phyloP scores from a whole-genome alignment of 23 red algal genomes.

The Gracilaria gracilis region DNA sequence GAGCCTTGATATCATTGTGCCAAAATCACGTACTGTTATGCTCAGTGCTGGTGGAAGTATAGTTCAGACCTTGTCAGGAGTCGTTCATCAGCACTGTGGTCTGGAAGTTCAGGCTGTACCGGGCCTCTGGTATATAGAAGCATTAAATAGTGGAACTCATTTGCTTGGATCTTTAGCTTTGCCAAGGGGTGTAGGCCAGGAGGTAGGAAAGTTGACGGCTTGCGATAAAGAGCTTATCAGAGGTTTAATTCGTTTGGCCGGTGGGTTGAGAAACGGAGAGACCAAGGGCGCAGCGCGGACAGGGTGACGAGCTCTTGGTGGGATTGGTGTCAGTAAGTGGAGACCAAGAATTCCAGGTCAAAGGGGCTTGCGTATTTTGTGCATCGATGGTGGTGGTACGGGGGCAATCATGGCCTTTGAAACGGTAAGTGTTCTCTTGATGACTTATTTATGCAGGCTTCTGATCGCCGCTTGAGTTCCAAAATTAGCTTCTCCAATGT shows the following conservation, averaged over 20 bases:
- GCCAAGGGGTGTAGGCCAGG: conserved; percentile 34
- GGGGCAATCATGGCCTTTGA: conserved; percentile 95
- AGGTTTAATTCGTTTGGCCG: conserved; percentile 71
- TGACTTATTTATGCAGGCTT: background rate
- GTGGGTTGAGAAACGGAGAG: conserved; percentile 78
- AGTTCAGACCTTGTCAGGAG: conserved; percentile 10
- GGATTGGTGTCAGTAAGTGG: conserved; percentile 91
- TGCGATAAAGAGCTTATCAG: conserved; percentile 67
- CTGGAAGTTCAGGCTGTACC: conserved; percentile 21
- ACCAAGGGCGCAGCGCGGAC: conserved; percentile 80
- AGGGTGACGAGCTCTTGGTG: conserved; percentile 79
- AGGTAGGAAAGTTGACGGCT: conserved; percentile 34
- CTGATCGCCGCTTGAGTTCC: background rate
- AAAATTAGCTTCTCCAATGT: background rate
- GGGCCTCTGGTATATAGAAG: conserved; percentile 60
- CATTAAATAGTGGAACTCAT: conserved; percentile 65
- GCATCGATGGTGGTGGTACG: conserved; percentile 96
- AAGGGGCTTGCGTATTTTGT: conserved; percentile 87
- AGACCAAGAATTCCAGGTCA: conserved; percentile 92
- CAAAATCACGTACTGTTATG: conserved; percentile 41
- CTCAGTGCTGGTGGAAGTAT: conserved; percentile 47
- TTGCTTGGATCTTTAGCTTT: conserved; percentile 82
- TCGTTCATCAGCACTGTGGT: conserved; percentile 28
- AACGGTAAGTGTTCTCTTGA: conserved; percentile 53
- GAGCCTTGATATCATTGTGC: conserved; percentile 60